Evolutionary conservation across 2,329 filamentous ascomycete species (phyloP).

Genomic region (Talaromyces atroroseus): DNA sequence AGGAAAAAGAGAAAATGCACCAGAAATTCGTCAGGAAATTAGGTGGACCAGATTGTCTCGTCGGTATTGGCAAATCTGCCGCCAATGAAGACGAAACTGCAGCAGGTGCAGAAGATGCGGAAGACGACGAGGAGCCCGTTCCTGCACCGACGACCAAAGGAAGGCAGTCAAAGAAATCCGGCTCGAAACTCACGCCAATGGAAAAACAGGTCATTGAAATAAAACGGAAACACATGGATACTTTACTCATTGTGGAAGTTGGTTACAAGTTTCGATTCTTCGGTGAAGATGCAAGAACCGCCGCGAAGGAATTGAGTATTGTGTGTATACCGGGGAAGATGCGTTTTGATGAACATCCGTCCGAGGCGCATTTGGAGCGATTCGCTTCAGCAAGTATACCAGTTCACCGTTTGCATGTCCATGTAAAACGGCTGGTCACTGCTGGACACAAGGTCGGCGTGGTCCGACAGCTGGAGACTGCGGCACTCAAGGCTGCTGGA

Average conservation of each 20-base stretch:
- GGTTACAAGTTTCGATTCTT: constrained; percentile 98
- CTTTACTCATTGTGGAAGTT: constrained; percentile 85
- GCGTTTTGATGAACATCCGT: constrained; percentile 87
- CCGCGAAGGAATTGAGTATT: constrained; percentile 85
- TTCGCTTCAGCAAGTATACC: constrained; percentile 97
- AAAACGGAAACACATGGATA: constrained; percentile 85
- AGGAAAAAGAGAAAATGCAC: constrained; percentile 67
- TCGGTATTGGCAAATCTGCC: constrained; percentile 57
- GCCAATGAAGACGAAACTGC: constrained; percentile 50
- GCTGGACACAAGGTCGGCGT: constrained; percentile 96
- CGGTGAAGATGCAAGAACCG: constrained; percentile 84
- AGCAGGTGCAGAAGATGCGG: constrained; percentile 55
- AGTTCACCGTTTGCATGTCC: constrained; percentile 82
- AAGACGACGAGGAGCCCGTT: constrained; percentile 46
- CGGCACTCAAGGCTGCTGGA: constrained; percentile 88
- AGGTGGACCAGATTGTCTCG: constrained; percentile 75
- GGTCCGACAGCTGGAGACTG: constrained; percentile 89
- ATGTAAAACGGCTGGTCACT: constrained; percentile 85
- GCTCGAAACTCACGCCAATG: constrained; percentile 87
- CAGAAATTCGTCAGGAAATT: constrained; percentile 84
- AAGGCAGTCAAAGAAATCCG: constrained; percentile 62
- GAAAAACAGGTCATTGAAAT: constrained; percentile 91
- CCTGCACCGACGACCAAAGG: constrained; percentile 41
- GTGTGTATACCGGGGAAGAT: constrained; percentile 96
- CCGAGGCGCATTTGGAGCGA: constrained; percentile 82